Percentiles rank a stretch among this genome's conserved stretches.
phyloP scores from a whole-genome alignment of 768 basidiomycete genomes.

The Sporobolomyces phaffii region DNA sequence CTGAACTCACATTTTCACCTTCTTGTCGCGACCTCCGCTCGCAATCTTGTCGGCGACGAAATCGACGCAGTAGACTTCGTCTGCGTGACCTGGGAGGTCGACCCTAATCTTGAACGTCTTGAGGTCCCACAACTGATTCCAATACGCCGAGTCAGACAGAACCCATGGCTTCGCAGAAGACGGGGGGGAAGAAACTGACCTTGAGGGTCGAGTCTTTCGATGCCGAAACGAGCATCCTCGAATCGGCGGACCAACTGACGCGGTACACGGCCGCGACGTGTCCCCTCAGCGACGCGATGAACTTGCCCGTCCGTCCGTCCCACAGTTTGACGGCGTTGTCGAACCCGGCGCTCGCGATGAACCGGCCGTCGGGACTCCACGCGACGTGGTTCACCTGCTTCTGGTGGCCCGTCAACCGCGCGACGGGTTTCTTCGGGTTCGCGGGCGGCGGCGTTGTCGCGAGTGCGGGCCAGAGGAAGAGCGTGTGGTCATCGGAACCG shows the following conservation, averaged over 20 bases:
- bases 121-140: conserved; percentile 81
- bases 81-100: conserved; percentile 91
- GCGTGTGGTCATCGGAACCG: conserved; percentile 94
- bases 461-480: conserved; percentile 84
- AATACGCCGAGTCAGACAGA: conserved; percentile 4
- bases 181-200: conserved; percentile 51
- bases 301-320: conserved; percentile 66
- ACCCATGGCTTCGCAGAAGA: no score
- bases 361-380: conserved; percentile 87
- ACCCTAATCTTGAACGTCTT: conserved; percentile 91
- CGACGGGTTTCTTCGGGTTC: conserved; percentile 61
- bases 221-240: conserved; percentile 81
- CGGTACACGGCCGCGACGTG: conserved; percentile 93
- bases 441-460: conserved; percentile 48
- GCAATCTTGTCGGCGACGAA: conserved; percentile 99
- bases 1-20: conserved; percentile 88
- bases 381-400: conserved; percentile 87
- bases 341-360: conserved; percentile 85
- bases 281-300: conserved; percentile 80
- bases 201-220: conserved; percentile 95
- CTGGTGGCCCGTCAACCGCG: conserved; percentile 88
- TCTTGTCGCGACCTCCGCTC: conserved; percentile 87
- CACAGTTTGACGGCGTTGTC: conserved; percentile 86
- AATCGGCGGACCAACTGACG: conserved; percentile 91
- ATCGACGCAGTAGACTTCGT: conserved; percentile 98